These are phyloP conservation scores for Neoascochyta sp. DNA, from an alignment of 2,329 filamentous ascomycete genomes.

Conservation along the genomic window DNA sequence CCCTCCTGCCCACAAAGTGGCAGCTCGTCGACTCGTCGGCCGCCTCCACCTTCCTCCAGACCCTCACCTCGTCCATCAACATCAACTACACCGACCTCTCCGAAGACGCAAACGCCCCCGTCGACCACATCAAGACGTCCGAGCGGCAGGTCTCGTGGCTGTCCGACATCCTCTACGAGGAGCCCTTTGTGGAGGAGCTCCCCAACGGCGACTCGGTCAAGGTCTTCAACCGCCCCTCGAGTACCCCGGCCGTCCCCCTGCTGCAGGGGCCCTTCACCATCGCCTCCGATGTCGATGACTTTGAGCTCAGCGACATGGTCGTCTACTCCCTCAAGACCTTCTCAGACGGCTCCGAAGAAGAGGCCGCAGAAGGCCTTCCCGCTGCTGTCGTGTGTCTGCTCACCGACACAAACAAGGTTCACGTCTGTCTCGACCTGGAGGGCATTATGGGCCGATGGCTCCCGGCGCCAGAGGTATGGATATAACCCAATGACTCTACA, in stretches of 20 bases:
- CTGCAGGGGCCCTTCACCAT: constrained; percentile 61
- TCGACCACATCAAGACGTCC: constrained; percentile 40
- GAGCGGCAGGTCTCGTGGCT: constrained; percentile 61
- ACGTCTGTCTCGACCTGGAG: constrained; percentile 59
- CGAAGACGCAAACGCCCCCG: constrained; percentile 39
- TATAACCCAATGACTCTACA: background rate
- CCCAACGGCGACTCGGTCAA: constrained; percentile 45
- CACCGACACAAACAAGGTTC: constrained; percentile 53
- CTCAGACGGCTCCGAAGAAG: constrained; percentile 51
- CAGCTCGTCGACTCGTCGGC: constrained; percentile 47
- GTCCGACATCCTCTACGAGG: constrained; percentile 45
- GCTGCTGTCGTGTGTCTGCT: constrained; percentile 57
- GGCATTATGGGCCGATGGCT: constrained; percentile 63
- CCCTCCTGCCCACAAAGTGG: constrained; percentile 84
- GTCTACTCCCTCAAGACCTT: constrained; percentile 50
- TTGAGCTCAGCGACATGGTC: constrained; percentile 59
- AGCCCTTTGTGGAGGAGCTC: constrained; percentile 43
- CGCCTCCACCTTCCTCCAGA: constrained; percentile 70
- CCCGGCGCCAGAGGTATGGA: constrained; percentile 41
- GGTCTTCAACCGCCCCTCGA: constrained; percentile 54
- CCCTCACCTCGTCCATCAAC: constrained; percentile 77
- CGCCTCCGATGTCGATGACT: constrained; percentile 49
- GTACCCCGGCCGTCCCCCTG: constrained; percentile 54
- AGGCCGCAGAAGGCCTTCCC: constrained; percentile 50
- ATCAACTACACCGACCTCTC: constrained; percentile 52